Evolutionary conservation across 495 filamentous ascomycete genomes (phyloP).

Genomic region (Apodospora peruviana): DNA sequence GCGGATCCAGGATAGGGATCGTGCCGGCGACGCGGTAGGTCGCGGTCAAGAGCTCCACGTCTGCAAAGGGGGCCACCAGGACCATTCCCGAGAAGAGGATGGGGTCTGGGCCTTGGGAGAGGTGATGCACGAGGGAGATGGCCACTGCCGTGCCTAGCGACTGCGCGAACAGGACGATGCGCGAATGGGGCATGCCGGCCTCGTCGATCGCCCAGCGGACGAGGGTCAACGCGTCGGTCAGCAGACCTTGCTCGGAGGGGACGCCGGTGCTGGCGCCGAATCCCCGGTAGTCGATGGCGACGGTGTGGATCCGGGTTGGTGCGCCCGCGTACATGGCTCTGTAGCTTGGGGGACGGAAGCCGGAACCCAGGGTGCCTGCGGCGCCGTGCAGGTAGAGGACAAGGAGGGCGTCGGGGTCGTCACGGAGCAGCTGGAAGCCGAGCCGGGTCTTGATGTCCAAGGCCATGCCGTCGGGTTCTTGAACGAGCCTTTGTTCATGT

Average conservation of each 20-base stretch:
- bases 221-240: conserved; percentile 67
- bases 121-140: conserved; percentile 50
- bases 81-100: conserved; percentile 61
- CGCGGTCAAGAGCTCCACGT: conserved; percentile 60
- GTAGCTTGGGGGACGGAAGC: conserved; percentile 55
- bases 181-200: conserved; percentile 57
- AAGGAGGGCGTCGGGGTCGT: conserved; percentile 53
- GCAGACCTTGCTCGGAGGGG: conserved; percentile 75
- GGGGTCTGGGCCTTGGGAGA: conserved; percentile 11
- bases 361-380: conserved; percentile 58
- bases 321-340: conserved; percentile 53
- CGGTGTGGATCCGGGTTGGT: conserved; percentile 46
- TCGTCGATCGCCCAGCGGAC: conserved; percentile 63
- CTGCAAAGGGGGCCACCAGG: conserved; percentile 72
- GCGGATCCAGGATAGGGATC: conserved; percentile 70
- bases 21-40: conserved; percentile 59
- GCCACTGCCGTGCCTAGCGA: conserved; percentile 82
- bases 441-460: conserved; percentile 44
- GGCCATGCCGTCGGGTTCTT: conserved; percentile 40
- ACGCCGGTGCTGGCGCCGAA: conserved; percentile 72
- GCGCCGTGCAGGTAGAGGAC: conserved; percentile 56
- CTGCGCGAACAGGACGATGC: conserved; percentile 79
- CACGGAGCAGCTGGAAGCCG: conserved; percentile 50
- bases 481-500: conserved; percentile 44
- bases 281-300: conserved; percentile 81